phyloP scores from a whole-genome alignment of 1,284 basidiomycete genomes.

The Cutaneotrichosporon cyanovorans region DNA sequence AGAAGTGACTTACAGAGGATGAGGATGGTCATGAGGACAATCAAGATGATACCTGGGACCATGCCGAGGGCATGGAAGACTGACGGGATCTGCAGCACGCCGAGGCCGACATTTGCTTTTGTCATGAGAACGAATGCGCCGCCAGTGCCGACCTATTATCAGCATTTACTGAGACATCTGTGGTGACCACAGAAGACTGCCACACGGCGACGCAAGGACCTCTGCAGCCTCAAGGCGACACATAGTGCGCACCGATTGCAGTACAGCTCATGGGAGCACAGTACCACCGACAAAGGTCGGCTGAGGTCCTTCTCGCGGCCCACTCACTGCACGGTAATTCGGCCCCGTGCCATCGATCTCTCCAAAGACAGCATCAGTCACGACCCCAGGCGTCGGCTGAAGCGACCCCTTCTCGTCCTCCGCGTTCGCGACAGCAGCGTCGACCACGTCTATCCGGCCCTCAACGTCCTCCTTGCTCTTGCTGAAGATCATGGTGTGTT shows the following conservation, averaged over 20 bases:
- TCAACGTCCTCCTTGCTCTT: too few species aligned
- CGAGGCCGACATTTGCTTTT: conserved; percentile 30
- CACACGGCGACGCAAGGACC: too few species aligned
- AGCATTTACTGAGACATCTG: too few species aligned
- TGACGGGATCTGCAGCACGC: conserved; percentile 29
- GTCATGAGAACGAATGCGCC: conserved; percentile 19
- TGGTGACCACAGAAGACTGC: too few species aligned
- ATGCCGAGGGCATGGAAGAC: conserved; percentile 26
- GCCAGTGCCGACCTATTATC: conserved; percentile 7
- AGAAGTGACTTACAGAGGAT: conserved; percentile 26
- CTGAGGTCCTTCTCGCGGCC: too few species aligned
- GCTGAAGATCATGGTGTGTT: too few species aligned
- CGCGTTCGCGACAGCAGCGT: too few species aligned
- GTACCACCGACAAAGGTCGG: conserved; percentile 9
- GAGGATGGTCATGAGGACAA: conserved; percentile 27
- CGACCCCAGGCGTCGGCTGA: not conserved
- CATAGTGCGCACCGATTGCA: not conserved
- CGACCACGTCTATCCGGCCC: too few species aligned
- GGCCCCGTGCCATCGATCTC: conserved; percentile 18
- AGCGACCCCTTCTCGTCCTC: too few species aligned
- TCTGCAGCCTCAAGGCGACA: not conserved
- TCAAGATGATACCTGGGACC: conserved; percentile 28
- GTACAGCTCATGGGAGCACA: not conserved
- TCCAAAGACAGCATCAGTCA: conserved; percentile 25
- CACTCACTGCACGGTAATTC: conserved; percentile 23